Evolutionary conservation across 2,329 filamentous ascomycete species (phyloP).

Genomic region (Trichophyton rubrum): DNA sequence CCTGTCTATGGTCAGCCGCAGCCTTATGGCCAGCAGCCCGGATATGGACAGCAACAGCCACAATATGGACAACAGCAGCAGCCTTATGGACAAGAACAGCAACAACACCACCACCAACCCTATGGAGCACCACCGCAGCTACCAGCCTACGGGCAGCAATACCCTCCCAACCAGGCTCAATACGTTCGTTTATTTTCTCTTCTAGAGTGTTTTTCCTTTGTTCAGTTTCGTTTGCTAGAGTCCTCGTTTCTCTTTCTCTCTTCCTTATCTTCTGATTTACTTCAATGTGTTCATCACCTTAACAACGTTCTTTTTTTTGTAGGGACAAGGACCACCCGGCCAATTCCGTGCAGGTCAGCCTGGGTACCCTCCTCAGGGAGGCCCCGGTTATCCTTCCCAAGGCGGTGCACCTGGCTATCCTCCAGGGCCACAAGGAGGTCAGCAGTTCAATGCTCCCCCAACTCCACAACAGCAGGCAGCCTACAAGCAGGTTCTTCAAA

Average conservation of each 20-base stretch:
- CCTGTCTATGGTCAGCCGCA: constrained; percentile 21
- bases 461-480: constrained; percentile 40
- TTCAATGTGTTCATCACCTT: constrained; percentile 1
- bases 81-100: background rate
- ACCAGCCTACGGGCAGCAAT: constrained; percentile 22
- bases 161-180: constrained; percentile 24
- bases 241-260: background rate
- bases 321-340: constrained; percentile 21
- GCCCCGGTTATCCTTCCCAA: constrained; percentile 20
- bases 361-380: constrained; percentile 24
- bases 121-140: constrained; percentile 21
- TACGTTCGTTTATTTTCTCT: constrained; percentile 16
- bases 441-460: constrained; percentile 23
- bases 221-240: constrained; percentile 1
- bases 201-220: background rate
- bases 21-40: constrained; percentile 26
- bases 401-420: constrained; percentile 17
- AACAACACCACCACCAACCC: background rate
- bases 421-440: constrained; percentile 25
- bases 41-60: constrained; percentile 19
- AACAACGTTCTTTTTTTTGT: background rate
- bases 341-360: constrained; percentile 22
- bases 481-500: constrained; percentile 45
- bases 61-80: constrained; percentile 19
- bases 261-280: constrained; percentile 2